A percentile compares a stretch with the other conserved stretches of the same genome.
Evolutionary conservation across 2,329 filamentous ascomycete species (phyloP).

Genomic region (Diaporthe caulivora): DNA sequence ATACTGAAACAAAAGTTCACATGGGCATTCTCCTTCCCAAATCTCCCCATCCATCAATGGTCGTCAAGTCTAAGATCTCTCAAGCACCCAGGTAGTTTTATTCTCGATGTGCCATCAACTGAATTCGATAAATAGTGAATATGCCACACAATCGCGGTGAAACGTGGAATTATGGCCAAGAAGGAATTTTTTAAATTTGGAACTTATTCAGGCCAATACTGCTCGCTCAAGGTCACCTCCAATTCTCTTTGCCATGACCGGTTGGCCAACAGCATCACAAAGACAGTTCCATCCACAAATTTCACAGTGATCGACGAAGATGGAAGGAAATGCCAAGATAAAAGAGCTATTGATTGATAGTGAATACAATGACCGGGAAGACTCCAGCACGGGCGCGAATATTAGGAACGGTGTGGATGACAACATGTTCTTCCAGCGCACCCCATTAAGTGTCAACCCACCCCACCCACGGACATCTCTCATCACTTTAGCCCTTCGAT

Average conservation of each 20-base stretch:
- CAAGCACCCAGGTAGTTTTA: background rate
- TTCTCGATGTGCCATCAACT: background rate
- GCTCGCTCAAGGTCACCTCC: slow-evolving; percentile 73
- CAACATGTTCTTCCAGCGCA: slow-evolving; percentile 85
- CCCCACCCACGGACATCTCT: slow-evolving; percentile 83
- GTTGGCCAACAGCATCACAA: slow-evolving; percentile 81
- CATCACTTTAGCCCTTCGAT: slow-evolving; percentile 87
- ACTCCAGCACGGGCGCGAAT: slow-evolving; percentile 79
- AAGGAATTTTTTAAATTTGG: slow-evolving; percentile 65
- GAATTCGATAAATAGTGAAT: too few relatives aligned
- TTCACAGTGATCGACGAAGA: slow-evolving; percentile 59
- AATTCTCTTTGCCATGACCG: slow-evolving; percentile 58
- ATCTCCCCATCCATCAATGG: too few relatives aligned
- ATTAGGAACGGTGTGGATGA: slow-evolving; percentile 86
- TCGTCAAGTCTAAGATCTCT: too few relatives aligned
- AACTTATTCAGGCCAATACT: slow-evolving; percentile 80
- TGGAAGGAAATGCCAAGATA: slow-evolving; percentile 76
- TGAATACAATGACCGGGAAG: slow-evolving; percentile 74
- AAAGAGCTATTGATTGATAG: slow-evolving; percentile 87
- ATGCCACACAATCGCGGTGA: too few relatives aligned
- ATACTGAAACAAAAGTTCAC: background rate
- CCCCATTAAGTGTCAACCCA: slow-evolving; percentile 87
- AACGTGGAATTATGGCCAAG: slow-evolving; percentile 43
- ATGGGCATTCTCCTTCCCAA: too few relatives aligned
- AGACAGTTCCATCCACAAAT: slow-evolving; percentile 68